Percentiles rank a stretch among this genome's conserved stretches.
phyloP scores from a whole-genome alignment of 108 stramenopile genomes.

The Nitzschia putrida region DNA sequence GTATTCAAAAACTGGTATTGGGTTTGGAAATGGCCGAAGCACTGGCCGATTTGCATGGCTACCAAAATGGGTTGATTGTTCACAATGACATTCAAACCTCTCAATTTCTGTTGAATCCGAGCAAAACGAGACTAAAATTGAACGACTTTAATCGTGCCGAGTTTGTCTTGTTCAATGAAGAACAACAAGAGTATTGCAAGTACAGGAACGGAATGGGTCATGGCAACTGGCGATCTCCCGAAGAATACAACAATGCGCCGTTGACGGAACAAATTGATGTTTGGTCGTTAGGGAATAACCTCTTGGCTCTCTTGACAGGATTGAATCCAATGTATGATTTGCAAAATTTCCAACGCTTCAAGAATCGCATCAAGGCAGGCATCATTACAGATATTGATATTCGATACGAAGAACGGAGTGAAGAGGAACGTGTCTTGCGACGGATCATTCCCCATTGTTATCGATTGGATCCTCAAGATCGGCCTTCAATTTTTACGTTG shows the following conservation, averaged over 20 bases:
- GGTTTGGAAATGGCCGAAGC: slow-evolving; percentile 71
- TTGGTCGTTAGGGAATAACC: slow-evolving; percentile 58
- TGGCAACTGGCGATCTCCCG: slow-evolving; percentile 60
- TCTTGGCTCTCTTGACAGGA: slow-evolving; percentile 56
- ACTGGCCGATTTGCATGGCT: slow-evolving; percentile 70
- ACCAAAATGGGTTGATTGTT: slow-evolving; percentile 61
- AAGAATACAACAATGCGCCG: slow-evolving; percentile 58
- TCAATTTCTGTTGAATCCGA: slow-evolving; percentile 56
- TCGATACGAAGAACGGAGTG: slow-evolving; percentile 36
- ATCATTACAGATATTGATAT: slow-evolving; percentile 39
- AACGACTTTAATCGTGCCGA: slow-evolving; percentile 83
- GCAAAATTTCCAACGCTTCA: slow-evolving; percentile 16
- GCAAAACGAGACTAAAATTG: slow-evolving; percentile 52
- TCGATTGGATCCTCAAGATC: slow-evolving; percentile 39
- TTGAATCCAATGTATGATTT: slow-evolving; percentile 39
- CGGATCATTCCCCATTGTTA: slow-evolving; percentile 49
- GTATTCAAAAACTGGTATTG: slow-evolving; percentile 58
- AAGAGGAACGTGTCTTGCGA: slow-evolving; percentile 35
- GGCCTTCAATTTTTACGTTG: slow-evolving; percentile 41
- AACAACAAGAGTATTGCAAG: slow-evolving; percentile 56
- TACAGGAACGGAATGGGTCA: slow-evolving; percentile 57
- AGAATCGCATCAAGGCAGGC: slow-evolving; percentile 25
- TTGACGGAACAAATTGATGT: slow-evolving; percentile 75
- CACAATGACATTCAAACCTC: slow-evolving; percentile 74
- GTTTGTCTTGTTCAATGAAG: slow-evolving; percentile 57